Base-by-base conservation (phyloP, 2,329 filamentous ascomycete genomes). In the Whalleya microplaca region DNA sequence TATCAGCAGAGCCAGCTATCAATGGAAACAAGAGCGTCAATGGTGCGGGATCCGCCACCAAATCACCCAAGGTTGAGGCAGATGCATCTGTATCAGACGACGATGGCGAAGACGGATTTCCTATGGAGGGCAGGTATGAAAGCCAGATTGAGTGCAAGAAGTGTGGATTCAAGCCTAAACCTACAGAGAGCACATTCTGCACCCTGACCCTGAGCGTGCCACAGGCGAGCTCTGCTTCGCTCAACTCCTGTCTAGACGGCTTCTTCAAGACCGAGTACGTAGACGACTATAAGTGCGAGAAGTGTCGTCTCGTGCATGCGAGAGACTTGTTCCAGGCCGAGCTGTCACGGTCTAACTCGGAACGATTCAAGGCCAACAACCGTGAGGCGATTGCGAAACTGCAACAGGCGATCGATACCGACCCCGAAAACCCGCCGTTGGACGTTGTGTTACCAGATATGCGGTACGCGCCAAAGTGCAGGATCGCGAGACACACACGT, bases 191-290 rank as follows among this genome's bases (percentile, higher is more conserved):
- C 46, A 90, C 87, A 0, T 99, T 99, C 69, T 94, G 96, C 72
- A 96, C 93, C 19, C 77, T 99, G 62, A 98, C 94, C 1, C 78
- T 99, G 51, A 92, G 92, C 67, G 95, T 99, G 2, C 95, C 95
- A 0, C 91, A 95, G 71, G 84, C 88, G 59, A 86, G 82, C 48
- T 89, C 91, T 2, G 93, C 93, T 0, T 89, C 91, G 0, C 81
- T 99, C 16, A 92, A 89, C 69, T 82, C 87, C 8, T 99, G 95
- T 73, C 95, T 99, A 66, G 95, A 99, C 68, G 90, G 90, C 41
- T 88, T 97, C 74, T 88, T 99, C 64, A 96, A 96, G 75, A 92
- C 91, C 0, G 95, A 99, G 73, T 89, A 92, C 71, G 97, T 99
- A 63, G 94, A 98, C 61, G 95, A 96, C 71, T 99, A 96, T 79